phyloP scores from a whole-genome alignment of 2,329 filamentous ascomycete species.

The Lanzia echinophila region DNA sequence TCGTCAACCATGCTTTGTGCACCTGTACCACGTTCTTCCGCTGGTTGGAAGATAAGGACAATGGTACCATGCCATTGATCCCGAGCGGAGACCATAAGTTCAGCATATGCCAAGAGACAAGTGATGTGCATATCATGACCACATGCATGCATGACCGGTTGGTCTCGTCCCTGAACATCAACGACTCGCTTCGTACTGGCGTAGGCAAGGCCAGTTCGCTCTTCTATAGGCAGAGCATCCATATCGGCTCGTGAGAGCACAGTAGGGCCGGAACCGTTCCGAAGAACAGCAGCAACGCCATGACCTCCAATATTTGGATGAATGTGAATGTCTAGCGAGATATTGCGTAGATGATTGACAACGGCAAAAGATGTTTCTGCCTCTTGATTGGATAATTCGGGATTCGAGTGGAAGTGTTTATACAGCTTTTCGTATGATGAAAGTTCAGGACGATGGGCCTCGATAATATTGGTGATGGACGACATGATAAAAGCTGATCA shows the following conservation, averaged over 20 bases:
- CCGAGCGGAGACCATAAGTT: constrained; percentile 38
- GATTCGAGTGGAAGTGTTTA: constrained; percentile 2
- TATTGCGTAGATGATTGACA: not conserved
- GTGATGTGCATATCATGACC: constrained; percentile 62
- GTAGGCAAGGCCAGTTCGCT: constrained; percentile 48
- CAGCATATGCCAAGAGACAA: constrained; percentile 46
- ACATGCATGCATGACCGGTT: constrained; percentile 61
- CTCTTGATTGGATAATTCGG: constrained; percentile 9
- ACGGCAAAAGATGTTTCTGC: not conserved
- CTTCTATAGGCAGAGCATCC: constrained; percentile 51
- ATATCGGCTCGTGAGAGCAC: constrained; percentile 56
- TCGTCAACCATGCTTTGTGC: constrained; percentile 57
- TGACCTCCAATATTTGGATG: constrained; percentile 48
- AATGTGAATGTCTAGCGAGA: constrained; percentile 35
- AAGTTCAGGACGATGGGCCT: not conserved
- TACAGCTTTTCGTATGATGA: constrained; percentile 4
- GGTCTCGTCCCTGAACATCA: constrained; percentile 38
- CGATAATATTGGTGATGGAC: not conserved
- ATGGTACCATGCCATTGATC: constrained; percentile 54
- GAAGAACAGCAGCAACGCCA: constrained; percentile 48
- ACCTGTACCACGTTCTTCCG: constrained; percentile 56
- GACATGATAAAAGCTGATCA: not conserved
- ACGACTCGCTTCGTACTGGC: constrained; percentile 37
- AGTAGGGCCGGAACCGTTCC: constrained; percentile 47
- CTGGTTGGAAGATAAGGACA: constrained; percentile 59